These are phyloP conservation scores for Verticillium nonalfalfae DNA, from an alignment of 2,329 filamentous ascomycete species.

Conservation along the genomic window DNA sequence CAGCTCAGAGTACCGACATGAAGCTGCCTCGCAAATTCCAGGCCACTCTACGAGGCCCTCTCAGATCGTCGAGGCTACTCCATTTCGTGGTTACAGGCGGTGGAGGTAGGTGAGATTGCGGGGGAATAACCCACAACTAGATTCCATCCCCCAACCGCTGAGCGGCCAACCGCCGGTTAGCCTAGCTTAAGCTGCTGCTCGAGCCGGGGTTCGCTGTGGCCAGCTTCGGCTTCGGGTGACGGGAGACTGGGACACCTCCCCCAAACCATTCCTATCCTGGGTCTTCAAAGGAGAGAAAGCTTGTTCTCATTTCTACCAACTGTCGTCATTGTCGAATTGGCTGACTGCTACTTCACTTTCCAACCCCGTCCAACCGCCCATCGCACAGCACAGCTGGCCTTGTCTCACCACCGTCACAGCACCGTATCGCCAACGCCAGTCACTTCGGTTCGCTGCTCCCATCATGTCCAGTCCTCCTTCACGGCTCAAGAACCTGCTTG, in stretches of 20 bases:
- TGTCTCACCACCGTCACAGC: background rate
- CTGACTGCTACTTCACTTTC: background rate
- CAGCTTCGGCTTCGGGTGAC: background rate
- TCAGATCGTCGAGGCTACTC: too few species aligned
- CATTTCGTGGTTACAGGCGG: too few species aligned
- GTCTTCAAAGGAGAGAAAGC: background rate
- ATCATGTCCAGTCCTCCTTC: slow-evolving; percentile 59
- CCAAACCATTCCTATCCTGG: background rate
- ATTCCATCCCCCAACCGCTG: background rate
- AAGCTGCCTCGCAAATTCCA: too few species aligned
- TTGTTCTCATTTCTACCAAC: background rate
- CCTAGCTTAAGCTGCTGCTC: background rate
- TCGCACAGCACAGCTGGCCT: background rate
- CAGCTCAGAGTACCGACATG: too few species aligned
- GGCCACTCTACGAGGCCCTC: too few species aligned
- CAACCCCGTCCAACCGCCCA: background rate
- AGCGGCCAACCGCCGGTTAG: background rate
- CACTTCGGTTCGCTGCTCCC: background rate
- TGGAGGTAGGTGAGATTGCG: background rate
- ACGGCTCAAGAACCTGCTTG: slow-evolving; percentile 52
- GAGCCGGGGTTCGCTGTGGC: background rate
- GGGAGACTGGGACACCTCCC: background rate
- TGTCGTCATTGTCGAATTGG: background rate
- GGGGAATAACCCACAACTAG: background rate
- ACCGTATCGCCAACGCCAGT: background rate